Evolutionary conservation across 176 grass and related monocot genomes (phyloP), one percentile per base, ranked within the genome.

Genomic region (Areca catechu): DNA sequence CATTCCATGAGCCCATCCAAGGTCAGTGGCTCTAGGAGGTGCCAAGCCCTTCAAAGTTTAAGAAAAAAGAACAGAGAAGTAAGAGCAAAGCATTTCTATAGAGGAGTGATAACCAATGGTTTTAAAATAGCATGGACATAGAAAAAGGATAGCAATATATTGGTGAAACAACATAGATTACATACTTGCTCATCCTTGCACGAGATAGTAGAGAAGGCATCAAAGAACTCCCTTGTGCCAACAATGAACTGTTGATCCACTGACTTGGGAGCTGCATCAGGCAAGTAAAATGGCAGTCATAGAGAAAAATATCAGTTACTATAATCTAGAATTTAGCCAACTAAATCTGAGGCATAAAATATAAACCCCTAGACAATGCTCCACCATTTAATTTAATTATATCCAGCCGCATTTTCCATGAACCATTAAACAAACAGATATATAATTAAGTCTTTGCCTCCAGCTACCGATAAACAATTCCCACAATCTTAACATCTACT

Each of bases 1-100:
- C 28, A 62, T 23, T 23, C 70, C 58, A 48, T 72, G 70, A 22
- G 50, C 58, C 58, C 70, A 72, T 62, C 70, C 70, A 62, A 62
- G n/a, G 50, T 72, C 70, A 24, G 58, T 53, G 6, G 70, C 50
- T 55, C 70, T 30, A 72, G 49, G 19, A 62, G 58, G 69, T 25
- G 21, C 55, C 19, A 34, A 61, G 18, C 49, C 69, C 69, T 72
- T 62, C 16, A 53, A 30, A 60, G 29, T 18, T 60, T 58, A 50
- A 56, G 15, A 58, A 57, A 47, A 57, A 14, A 57, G 4, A 43
- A 57, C 7, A 49, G 43, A 66, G 12, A 20, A 14, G 15, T 20
- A 28, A 30, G 5, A 50, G 17, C 34, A 51, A 43, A 12, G 9
- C 34, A 43, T 12, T 43, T 43, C 34, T 43, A 43, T 14, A 43